phyloP scores from a whole-genome alignment of 2,329 filamentous ascomycete species.

The Thyridium curvatum region DNA sequence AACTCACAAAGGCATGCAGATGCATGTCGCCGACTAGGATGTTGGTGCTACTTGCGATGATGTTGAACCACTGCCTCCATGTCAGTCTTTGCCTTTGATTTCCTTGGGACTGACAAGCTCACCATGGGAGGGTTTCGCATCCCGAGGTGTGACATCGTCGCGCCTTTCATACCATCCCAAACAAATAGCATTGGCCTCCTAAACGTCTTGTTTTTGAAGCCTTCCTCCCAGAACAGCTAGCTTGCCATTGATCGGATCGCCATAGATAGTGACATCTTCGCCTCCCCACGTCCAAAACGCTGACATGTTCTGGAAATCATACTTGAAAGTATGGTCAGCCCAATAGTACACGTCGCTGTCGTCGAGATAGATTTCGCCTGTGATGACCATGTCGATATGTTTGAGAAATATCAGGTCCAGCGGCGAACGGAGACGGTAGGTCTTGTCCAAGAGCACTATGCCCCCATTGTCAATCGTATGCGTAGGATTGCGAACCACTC shows the following conservation, averaged over 20 bases:
- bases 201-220: not conserved
- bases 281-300: slow-evolving; percentile 64
- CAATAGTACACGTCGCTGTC: slow-evolving; percentile 61
- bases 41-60: slow-evolving; percentile 46
- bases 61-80: slow-evolving; percentile 43
- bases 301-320: slow-evolving; percentile 58
- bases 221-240: too few relatives aligned
- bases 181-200: slow-evolving; percentile 42
- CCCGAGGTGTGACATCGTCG: slow-evolving; percentile 29
- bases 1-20: slow-evolving; percentile 20
- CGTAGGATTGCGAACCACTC: too few relatives aligned
- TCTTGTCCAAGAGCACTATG: slow-evolving; percentile 46
- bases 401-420: slow-evolving; percentile 48
- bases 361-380: slow-evolving; percentile 30
- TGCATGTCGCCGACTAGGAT: slow-evolving; percentile 46
- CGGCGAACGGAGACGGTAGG: slow-evolving; percentile 50
- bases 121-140: slow-evolving; percentile 47
- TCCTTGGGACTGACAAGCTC: too few relatives aligned
- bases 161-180: slow-evolving; percentile 37
- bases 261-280: slow-evolving; percentile 60
- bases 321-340: slow-evolving; percentile 56
- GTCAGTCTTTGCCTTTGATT: too few relatives aligned
- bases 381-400: slow-evolving; percentile 45
- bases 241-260: slow-evolving; percentile 14
- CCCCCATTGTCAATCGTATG: slow-evolving; percentile 53